Evolutionary conservation across 2,329 filamentous ascomycete species (phyloP), one percentile per base, ranked within the genome.

Genomic region (Colletotrichum zoysiae): DNA sequence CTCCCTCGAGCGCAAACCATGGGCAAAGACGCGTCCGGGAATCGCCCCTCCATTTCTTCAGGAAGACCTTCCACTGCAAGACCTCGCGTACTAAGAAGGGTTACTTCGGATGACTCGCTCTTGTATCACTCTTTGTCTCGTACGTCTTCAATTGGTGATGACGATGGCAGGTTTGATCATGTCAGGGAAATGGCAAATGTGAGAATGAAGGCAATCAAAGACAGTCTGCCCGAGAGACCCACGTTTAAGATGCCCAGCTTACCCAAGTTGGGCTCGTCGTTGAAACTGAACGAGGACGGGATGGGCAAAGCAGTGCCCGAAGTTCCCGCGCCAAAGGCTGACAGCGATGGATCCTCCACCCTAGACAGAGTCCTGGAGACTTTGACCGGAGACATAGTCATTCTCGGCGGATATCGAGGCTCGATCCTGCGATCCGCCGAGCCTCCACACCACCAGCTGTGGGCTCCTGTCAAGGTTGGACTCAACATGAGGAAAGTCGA

Each of bases 381-480:
- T 6, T 83, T 97, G 30, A 93, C 90, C 0, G 95, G 95, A 0
- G 95, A 98, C 78, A 80, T 98, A 9, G 94, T 98, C 9, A 86
- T 98, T 40, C 87, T 98, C 78, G 95, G 95, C 26, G 95, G 95
- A 18, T 97, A 98, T 78, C 88, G 95, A 74, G 95, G 95, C 4
- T 97, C 95, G 0, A 87, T 98, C n/a, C 82, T 98, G 40, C 90
- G 95, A 40, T 97, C 94, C 14, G 92, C 94, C 14, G 91, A 94
- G 73, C 88, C 93, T 11, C 92, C 93, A 5, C 90, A 95, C 77
- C 90, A 94, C n/a, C 94, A 97, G 78, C 84, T 97, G 0, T 98
- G 95, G 95, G 93, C 97, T 1, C 95, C 95, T 0, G 91, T 98
- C 78, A 98, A 98, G 81, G 92, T 97, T 38, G 95, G 95, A 1